Conservation (phyloP, 371 early-diverging fungal genomes). For the Mucor saturninus region DNA sequence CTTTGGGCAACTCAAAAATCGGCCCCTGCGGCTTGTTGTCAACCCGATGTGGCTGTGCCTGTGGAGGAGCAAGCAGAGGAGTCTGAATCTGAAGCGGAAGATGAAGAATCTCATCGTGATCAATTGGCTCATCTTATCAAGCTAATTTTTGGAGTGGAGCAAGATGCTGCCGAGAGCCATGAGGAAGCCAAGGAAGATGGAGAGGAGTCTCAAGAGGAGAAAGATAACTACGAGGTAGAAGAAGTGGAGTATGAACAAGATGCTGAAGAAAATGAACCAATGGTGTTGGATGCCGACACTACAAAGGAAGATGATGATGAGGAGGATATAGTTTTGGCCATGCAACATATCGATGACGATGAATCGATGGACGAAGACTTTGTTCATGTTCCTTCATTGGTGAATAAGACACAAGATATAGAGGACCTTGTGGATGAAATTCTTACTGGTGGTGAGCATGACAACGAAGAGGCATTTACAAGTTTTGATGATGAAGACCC, state of each 20-base stretch:
- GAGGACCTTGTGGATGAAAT: constrained; percentile 11
- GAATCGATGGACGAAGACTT: neutral
- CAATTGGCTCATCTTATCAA: neutral
- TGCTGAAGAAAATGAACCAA: neutral
- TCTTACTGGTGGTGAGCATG: neutral
- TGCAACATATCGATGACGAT: constrained; percentile 20
- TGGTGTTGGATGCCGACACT: neutral
- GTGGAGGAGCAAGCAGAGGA: neutral
- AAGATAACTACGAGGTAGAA: constrained; percentile 10
- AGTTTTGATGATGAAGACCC: constrained; percentile 20
- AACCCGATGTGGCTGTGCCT: constrained; percentile 1
- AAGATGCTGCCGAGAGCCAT: neutral
- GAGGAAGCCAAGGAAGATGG: neutral
- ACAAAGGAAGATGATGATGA: constrained; percentile 10
- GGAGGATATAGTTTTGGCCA: constrained; percentile 1
- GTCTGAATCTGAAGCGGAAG: neutral
- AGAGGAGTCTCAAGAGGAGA: constrained; percentile 10
- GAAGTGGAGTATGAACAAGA: neutral
- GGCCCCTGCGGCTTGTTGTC: neutral
- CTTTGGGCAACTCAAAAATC: neutral
- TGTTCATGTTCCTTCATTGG: constrained; percentile 6
- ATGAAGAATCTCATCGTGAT: neutral
- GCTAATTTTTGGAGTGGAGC: too few relatives aligned
- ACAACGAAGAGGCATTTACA: neutral
- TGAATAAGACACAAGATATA: constrained; percentile 1